These are phyloP conservation scores for Chaetomiaceae sp. DNA, from an alignment of 2,329 filamentous ascomycete species.

Conservation along the genomic window DNA sequence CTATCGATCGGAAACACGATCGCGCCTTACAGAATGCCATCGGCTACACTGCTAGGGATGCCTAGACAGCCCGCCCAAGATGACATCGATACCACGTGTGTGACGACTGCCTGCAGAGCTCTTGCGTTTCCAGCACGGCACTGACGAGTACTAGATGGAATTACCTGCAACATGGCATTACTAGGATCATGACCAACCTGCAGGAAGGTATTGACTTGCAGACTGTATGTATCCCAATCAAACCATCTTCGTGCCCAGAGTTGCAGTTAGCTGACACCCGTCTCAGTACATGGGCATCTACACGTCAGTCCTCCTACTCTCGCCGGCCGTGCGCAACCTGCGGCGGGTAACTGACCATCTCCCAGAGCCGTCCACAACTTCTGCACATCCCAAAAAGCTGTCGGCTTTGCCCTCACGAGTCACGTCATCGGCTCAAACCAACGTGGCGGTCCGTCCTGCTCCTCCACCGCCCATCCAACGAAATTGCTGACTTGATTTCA, in stretches of 20 bases:
- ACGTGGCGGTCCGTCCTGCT: constrained; percentile 21
- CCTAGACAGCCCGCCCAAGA: constrained; percentile 55
- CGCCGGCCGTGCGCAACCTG: background rate
- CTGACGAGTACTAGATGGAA: constrained; percentile 61
- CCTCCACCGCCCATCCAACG: background rate
- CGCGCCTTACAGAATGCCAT: constrained; percentile 12
- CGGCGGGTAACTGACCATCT: constrained; percentile 34
- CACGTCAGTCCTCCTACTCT: constrained; percentile 56
- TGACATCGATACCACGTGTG: constrained; percentile 43
- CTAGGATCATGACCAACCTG: constrained; percentile 88
- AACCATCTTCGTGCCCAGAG: background rate
- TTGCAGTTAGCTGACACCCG: constrained; percentile 12
- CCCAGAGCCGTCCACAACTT: constrained; percentile 91
- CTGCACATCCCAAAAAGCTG: constrained; percentile 94
- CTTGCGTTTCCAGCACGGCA: background rate
- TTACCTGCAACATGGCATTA: constrained; percentile 82
- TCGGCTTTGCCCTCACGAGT: constrained; percentile 49
- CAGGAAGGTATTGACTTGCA: constrained; percentile 92
- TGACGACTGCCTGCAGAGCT: constrained; percentile 4
- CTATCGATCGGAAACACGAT: background rate
- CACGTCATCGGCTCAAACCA: constrained; percentile 15
- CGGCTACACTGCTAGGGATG: constrained; percentile 10
- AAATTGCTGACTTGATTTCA: constrained; percentile 7
- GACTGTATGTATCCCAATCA: constrained; percentile 52
- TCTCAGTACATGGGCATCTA: constrained; percentile 92